Conservation (phyloP, 2,329 filamentous ascomycete genomes). For the Sarocladium strictum region DNA sequence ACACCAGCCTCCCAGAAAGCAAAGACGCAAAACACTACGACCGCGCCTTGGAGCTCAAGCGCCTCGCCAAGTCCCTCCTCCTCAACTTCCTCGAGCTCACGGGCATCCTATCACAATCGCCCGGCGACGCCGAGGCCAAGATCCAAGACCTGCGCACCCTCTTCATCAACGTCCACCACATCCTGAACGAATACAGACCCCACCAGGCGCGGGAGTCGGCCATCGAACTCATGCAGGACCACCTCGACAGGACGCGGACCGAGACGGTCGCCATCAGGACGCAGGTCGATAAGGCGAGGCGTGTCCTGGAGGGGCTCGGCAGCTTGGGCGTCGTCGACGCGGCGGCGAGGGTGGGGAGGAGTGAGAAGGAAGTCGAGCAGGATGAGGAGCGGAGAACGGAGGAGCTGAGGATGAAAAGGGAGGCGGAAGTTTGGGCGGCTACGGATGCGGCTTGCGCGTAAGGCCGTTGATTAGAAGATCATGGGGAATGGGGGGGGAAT, state of each 20-base stretch:
- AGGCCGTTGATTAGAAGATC: background rate
- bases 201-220: conserved; percentile 87
- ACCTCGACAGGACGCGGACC: conserved; percentile 63
- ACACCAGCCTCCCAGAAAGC: conserved; percentile 32
- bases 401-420: conserved; percentile 13
- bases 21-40: conserved; percentile 53
- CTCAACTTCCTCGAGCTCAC: conserved; percentile 84
- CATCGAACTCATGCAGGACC: conserved; percentile 82
- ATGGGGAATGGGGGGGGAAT: background rate
- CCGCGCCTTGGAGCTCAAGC: conserved; percentile 63
- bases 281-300: conserved; percentile 66
- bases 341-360: conserved; percentile 13
- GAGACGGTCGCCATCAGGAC: conserved; percentile 67
- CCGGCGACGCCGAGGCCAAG: conserved; percentile 57
- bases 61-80: conserved; percentile 76
- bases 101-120: conserved; percentile 36
- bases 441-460: background rate
- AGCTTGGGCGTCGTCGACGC: conserved; percentile 33
- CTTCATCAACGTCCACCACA: conserved; percentile 85
- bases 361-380: conserved; percentile 14
- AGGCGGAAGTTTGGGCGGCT: conserved; percentile 33
- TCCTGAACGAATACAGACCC: conserved; percentile 90
- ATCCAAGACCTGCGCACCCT: conserved; percentile 73
- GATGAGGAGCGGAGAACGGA: conserved; percentile 10
- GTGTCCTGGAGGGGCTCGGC: conserved; percentile 64